Base-by-base conservation (phyloP, 1,284 basidiomycete species). In the Tilletia setariae region DNA sequence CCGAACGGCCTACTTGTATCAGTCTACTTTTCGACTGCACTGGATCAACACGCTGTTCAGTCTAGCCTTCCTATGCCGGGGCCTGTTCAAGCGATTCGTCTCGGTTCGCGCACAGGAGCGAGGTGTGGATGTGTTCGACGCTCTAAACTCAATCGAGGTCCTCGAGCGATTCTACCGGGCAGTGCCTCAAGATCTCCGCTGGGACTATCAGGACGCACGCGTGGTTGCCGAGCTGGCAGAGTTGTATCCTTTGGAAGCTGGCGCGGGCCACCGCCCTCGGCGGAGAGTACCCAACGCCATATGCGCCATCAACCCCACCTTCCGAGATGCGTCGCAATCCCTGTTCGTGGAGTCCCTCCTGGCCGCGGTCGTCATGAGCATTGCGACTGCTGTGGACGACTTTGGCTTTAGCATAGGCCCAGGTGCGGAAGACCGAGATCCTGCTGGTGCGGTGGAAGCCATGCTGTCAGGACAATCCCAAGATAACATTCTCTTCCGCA, bases 261-360 rank as follows among this genome's bases (percentile, higher is more conserved):
- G 35, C 35, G 19, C 6, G 3, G 28, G 13, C 3, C 15, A 30
- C 16, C 28, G 28, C 7, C 56, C 28, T 25, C 56, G 56, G 8
- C 28, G 56, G n/a, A 25, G 56, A 11, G 56, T 61, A 16, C 56
- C 56, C 2, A 61, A 61, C 56, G 19, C 56, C 28, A 19, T 61
- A 4, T 19, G 56, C 15, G 56, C 56, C 28, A 61, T 7, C 1
- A 61, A 40, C 28, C 28, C 28, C 16, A 30, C 56, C 7, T 61
- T 61, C 32, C 56, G 56, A 35, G 56, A 61, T 35, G 56, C 25
- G 56, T n/a, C 32, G 16, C 56, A 61, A 61, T 61, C 56, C 11
- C 28, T 61, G 7, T 30, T 30, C 56, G 3, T 61, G 9, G 56
- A 61, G 56, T 61, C 28, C 8, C 56, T 61, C 9, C 56, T 61